Percentiles rank a stretch among this genome's conserved stretches.
phyloP scores from a whole-genome alignment of 2,329 filamentous ascomycete species.

The Verticillium dahliae region DNA sequence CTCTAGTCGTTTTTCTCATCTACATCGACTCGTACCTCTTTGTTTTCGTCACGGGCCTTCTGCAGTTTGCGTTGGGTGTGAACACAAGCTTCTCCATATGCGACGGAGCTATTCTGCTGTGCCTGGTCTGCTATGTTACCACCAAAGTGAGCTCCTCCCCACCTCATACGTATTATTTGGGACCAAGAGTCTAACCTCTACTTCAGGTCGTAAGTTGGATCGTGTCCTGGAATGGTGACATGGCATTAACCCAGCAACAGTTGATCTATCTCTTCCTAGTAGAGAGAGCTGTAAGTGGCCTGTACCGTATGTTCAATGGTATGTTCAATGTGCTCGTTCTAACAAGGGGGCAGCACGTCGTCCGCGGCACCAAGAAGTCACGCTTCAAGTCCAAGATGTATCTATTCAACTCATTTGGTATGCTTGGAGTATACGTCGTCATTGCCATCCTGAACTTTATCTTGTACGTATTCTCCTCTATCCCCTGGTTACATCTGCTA shows the following conservation, averaged over 20 bases:
- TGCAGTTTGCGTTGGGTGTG: constrained; percentile 51
- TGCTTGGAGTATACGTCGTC: constrained; percentile 37
- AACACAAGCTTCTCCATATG: constrained; percentile 44
- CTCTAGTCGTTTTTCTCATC: constrained; percentile 51
- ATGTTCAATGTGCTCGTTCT: constrained; percentile 6
- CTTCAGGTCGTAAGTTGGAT: constrained; percentile 23
- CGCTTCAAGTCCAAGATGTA: constrained; percentile 53
- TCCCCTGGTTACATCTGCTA: neutral
- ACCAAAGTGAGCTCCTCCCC: constrained; percentile 44
- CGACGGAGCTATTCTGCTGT: constrained; percentile 52
- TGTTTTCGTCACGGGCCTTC: constrained; percentile 47
- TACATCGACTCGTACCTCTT: constrained; percentile 56
- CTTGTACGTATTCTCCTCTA: constrained; percentile 35
- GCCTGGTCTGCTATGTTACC: constrained; percentile 54
- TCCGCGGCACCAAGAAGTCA: constrained; percentile 42
- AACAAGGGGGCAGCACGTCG: constrained; percentile 39
- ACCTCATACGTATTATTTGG: neutral
- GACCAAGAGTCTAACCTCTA: neutral
- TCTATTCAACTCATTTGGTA: constrained; percentile 53
- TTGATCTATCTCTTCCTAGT: constrained; percentile 61
- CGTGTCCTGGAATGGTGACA: no score
- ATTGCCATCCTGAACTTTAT: constrained; percentile 54
- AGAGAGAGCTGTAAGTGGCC: constrained; percentile 50
- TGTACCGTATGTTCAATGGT: neutral
- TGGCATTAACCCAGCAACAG: constrained; percentile 15